Base-by-base conservation (phyloP, 208 protist genomes). In the Phytomonas sp. region DNA sequence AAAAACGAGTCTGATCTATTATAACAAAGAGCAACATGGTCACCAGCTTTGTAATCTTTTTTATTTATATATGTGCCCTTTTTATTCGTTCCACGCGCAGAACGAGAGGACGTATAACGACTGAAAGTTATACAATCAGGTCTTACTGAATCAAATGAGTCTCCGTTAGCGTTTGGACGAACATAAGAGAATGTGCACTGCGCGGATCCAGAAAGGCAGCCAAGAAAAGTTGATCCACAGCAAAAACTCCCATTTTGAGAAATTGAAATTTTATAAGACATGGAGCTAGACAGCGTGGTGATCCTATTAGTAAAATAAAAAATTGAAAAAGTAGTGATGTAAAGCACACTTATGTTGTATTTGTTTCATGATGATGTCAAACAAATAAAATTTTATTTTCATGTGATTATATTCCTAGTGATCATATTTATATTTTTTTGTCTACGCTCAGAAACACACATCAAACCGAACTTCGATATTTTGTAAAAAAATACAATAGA, bases 21-120 rank as follows among this genome's bases (percentile, higher is more conserved):
- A 66, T 85, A 87, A 1, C 34, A 67, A 9, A 91, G 70, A 6
- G 74, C 84, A 53, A 81, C 81, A 67, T 90, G 84, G 30, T 78
- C 76, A 20, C 81, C 86, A 13, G 72, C 74, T 0, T 72, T 64
- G 68, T 86, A 65, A 34, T 26, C 51, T 7, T 56, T 56, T 56
- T 56, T 56, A 56, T 56, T 26, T 26, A 1, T 20, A 26, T 20
- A 20, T 56, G 46, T 56, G 46, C 6, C 46, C 23, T 56, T 56
- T 56, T 56, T 56, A 17, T 56, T 56, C 20, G 20, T 6, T 23
- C 46, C 46, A 56, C 46, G 46, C 2, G 46, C 11, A 26, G 46
- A 56, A 56, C 46, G 46, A 56, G 9, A 26, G 23, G 46, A 56
- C 46, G 20, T 1, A 56, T 9, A 26, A 56, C 46, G 46, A 56